Conservation (phyloP, 1,139 yeast species). For the Meyerozyma smithsonii region DNA sequence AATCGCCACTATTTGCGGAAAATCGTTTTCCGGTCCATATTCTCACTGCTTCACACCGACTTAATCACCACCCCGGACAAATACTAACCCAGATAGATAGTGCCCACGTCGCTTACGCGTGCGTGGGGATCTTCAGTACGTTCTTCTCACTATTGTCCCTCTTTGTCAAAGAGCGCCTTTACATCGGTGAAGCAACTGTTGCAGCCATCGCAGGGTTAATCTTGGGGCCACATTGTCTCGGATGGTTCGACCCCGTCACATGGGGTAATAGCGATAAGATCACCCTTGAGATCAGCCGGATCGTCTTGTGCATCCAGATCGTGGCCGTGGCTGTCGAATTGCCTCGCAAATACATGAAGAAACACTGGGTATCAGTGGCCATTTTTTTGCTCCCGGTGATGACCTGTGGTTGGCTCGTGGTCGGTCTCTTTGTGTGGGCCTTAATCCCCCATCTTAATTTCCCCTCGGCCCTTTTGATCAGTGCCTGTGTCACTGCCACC, state of each 20-base stretch:
- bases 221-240: slow-evolving; percentile 86
- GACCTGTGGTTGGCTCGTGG: slow-evolving; percentile 90
- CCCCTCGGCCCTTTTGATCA: slow-evolving; percentile 69
- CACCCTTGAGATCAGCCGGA: slow-evolving; percentile 83
- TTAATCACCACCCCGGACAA: no score
- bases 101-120: slow-evolving; percentile 88
- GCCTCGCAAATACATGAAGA: slow-evolving; percentile 88
- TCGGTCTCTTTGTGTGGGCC: slow-evolving; percentile 81
- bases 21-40: no score
- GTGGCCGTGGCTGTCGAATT: slow-evolving; percentile 97
- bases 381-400: slow-evolving; percentile 83
- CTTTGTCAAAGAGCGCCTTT: slow-evolving; percentile 82
- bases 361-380: slow-evolving; percentile 82
- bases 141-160: slow-evolving; percentile 85
- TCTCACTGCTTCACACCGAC: no score
- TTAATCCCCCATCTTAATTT: slow-evolving; percentile 80
- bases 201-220: slow-evolving; percentile 90
- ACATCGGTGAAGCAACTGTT: slow-evolving; percentile 94
- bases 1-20: no score
- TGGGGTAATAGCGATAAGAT: slow-evolving; percentile 92
- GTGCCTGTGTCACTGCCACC: slow-evolving; percentile 96
- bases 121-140: slow-evolving; percentile 85
- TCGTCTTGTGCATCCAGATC: slow-evolving; percentile 87
- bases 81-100: slow-evolving; percentile 31
- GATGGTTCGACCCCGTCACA: slow-evolving; percentile 81